Conservation (phyloP, 441 rosid genomes). For the Populus hybrid region DNA sequence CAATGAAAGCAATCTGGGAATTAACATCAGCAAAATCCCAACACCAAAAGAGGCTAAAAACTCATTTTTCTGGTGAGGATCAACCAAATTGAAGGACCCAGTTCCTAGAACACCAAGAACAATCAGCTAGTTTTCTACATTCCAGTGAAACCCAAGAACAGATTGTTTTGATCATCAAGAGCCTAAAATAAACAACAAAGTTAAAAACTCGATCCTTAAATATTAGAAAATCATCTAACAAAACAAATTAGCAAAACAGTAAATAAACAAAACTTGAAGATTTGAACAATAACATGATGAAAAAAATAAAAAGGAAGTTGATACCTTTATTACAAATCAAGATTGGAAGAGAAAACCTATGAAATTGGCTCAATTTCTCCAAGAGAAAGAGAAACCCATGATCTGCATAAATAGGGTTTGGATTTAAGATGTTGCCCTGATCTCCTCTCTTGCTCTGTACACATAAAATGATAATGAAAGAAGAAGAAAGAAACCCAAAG, state of each 20-base stretch:
- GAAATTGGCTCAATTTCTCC: background rate
- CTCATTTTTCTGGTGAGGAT: background rate
- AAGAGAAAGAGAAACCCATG: background rate
- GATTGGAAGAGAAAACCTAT: background rate
- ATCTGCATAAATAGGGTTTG: no score
- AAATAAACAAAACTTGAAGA: constrained; percentile 1
- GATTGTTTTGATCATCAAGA: background rate
- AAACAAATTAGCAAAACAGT: background rate
- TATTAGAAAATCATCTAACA: no score
- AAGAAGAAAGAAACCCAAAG: no score
- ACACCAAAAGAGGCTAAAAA: background rate
- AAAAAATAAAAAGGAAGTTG: background rate
- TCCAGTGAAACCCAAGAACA: background rate
- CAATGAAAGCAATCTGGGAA: background rate
- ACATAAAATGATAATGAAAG: no score
- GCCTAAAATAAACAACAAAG: background rate
- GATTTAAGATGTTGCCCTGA: background rate
- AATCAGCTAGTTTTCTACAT: background rate
- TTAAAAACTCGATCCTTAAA: no score
- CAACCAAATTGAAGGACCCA: background rate
- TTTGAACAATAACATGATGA: background rate
- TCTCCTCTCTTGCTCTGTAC: no score
- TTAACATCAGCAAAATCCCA: background rate
- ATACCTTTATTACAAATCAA: background rate
- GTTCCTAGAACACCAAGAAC: background rate